phyloP scores from a whole-genome alignment of 2,329 filamentous ascomycete species.

The Tolypocladium nubicola region DNA sequence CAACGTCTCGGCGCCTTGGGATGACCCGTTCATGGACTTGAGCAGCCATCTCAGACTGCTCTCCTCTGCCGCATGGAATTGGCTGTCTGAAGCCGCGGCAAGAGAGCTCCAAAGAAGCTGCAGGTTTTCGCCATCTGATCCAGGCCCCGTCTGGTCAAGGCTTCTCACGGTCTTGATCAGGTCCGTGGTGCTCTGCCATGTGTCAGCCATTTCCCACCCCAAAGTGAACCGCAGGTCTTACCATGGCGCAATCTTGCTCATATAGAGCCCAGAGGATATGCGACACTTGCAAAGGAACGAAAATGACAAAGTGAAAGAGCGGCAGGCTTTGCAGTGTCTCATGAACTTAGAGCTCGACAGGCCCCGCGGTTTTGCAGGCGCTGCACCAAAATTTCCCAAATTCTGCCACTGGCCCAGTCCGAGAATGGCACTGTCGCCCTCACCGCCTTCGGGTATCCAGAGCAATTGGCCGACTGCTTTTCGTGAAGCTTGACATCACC shows the following conservation, averaged over 20 bases:
- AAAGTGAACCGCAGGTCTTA: neutral
- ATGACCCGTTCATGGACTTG: conserved; percentile 44
- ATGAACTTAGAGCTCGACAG: neutral
- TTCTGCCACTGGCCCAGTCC: conserved; percentile 30
- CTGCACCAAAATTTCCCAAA: conserved; percentile 29
- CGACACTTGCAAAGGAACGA: neutral
- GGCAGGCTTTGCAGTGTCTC: neutral
- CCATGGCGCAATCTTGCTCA: neutral
- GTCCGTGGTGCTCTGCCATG: conserved; percentile 18
- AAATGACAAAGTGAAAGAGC: conserved; percentile 1
- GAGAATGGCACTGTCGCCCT: conserved; percentile 10
- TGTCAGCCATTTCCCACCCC: conserved; percentile 6
- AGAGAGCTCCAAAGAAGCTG: conserved; percentile 37
- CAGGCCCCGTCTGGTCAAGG: conserved; percentile 41
- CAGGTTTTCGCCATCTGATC: conserved; percentile 34
- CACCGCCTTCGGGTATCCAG: conserved; percentile 33
- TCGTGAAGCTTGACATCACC: conserved; percentile 26
- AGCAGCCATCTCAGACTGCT: conserved; percentile 53
- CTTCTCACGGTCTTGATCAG: conserved; percentile 42
- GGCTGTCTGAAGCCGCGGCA: conserved; percentile 26
- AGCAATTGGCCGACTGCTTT: conserved; percentile 25
- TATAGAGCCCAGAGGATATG: neutral
- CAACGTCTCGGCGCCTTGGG: conserved; percentile 37
- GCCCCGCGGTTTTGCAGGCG: conserved; percentile 1
- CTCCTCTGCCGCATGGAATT: conserved; percentile 44